phyloP scores from a whole-genome alignment of 495 filamentous ascomycete species.

The Xylaria sp. region DNA sequence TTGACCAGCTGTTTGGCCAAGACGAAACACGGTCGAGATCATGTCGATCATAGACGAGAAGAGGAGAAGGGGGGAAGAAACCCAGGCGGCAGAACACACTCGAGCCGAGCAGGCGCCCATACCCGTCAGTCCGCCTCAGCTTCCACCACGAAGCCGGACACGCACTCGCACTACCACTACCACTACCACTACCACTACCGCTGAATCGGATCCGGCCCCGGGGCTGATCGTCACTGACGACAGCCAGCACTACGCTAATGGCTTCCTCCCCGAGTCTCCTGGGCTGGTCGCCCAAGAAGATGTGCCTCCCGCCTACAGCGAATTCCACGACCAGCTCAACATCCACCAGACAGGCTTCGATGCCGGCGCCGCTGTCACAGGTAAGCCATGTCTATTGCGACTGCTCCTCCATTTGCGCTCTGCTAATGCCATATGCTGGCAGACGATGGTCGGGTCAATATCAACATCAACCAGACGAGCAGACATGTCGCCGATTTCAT shows the following conservation, averaged over 20 bases:
- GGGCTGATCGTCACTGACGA: slow-evolving; percentile 7
- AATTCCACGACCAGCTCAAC: slow-evolving; percentile 51
- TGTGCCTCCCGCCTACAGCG: slow-evolving; percentile 54
- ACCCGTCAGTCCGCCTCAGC: neutral
- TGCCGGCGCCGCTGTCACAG: slow-evolving; percentile 54
- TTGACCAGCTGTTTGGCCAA: neutral
- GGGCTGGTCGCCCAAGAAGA: slow-evolving; percentile 43
- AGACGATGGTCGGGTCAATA: slow-evolving; percentile 76
- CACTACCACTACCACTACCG: neutral
- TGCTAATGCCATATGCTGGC: neutral
- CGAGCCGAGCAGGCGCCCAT: slow-evolving; percentile 14
- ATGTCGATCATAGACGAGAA: slow-evolving; percentile 23
- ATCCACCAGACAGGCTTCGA: slow-evolving; percentile 57
- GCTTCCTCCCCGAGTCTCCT: slow-evolving; percentile 37
- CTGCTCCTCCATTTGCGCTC: neutral
- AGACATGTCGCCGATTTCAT: slow-evolving; percentile 69
- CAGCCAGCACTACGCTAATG: slow-evolving; percentile 23
- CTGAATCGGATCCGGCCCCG: neutral
- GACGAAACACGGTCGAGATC: neutral
- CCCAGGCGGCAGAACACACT: neutral
- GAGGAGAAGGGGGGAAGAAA: neutral
- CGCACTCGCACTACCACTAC: neutral
- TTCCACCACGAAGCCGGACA: neutral
- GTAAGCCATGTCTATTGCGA: slow-evolving; percentile 29
- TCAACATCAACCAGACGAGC: slow-evolving; percentile 74